Conservation (phyloP, 352 stramenopile species). For the Pythium insidiosum region DNA sequence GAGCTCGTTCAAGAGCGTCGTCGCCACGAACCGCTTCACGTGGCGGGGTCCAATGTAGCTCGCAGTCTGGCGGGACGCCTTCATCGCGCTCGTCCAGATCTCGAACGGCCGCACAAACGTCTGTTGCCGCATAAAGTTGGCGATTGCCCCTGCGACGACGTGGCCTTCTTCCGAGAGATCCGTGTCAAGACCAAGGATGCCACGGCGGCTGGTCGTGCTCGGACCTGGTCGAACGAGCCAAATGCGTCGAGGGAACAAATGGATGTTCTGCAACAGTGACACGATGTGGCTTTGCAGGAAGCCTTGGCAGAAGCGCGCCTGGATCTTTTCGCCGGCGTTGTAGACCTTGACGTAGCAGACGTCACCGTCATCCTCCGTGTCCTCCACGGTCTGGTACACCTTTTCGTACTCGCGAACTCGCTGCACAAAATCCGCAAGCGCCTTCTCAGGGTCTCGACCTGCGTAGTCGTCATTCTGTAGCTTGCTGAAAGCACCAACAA, state of each 20-base stretch:
- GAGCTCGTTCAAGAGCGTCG: slow-evolving; percentile 89
- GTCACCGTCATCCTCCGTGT: slow-evolving; percentile 65
- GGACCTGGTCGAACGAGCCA: slow-evolving; percentile 86
- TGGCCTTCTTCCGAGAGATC: slow-evolving; percentile 79
- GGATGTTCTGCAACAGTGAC: slow-evolving; percentile 88
- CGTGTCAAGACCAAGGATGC: slow-evolving; percentile 75
- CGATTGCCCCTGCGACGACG: slow-evolving; percentile 69
- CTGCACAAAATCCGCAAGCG: slow-evolving; percentile 83
- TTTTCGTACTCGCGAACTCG: slow-evolving; percentile 91
- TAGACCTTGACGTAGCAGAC: slow-evolving; percentile 91
- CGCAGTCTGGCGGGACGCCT: slow-evolving; percentile 67
- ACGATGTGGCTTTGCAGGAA: slow-evolving; percentile 86
- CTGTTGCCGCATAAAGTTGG: slow-evolving; percentile 81
- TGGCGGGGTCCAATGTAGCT: slow-evolving; percentile 50
- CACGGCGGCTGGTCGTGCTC: slow-evolving; percentile 66
- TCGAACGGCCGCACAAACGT: slow-evolving; percentile 65
- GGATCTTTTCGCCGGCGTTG: slow-evolving; percentile 90
- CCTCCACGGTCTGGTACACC: slow-evolving; percentile 89
- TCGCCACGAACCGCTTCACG: slow-evolving; percentile 75
- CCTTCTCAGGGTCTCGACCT: slow-evolving; percentile 71
- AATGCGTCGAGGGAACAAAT: slow-evolving; percentile 84
- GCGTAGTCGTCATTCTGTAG: slow-evolving; percentile 88
- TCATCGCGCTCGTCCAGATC: slow-evolving; percentile 79
- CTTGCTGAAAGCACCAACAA: slow-evolving; percentile 19
- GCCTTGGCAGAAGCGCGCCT: slow-evolving; percentile 77